Percentiles rank a stretch among this genome's conserved stretches.
Evolutionary conservation across 805 yeast genomes (phyloP).

Genomic region (Dipodascus geniculatus): DNA sequence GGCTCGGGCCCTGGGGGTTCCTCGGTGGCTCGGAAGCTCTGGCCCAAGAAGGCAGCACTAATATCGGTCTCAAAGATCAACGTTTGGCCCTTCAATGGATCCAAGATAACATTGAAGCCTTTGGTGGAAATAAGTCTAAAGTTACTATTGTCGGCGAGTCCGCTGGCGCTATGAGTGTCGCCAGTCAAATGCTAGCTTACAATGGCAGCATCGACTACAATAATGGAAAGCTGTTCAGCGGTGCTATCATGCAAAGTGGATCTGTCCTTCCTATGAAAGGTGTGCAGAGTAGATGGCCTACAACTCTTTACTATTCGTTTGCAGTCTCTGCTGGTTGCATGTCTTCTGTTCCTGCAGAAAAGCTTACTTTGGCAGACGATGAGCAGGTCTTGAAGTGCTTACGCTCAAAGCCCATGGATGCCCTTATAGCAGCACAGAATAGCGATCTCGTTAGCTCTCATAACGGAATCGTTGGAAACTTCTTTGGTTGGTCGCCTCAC

Average conservation of each 20-base stretch:
- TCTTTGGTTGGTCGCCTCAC: conserved; percentile 7
- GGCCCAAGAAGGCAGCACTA: conserved; percentile 4
- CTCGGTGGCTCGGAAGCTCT: conserved; percentile 6
- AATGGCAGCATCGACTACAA: conserved; percentile 9
- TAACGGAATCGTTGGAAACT: conserved; percentile 5
- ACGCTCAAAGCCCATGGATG: conserved; percentile 5
- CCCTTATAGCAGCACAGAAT: conserved; percentile 6
- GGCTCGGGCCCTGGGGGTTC: conserved; percentile 8
- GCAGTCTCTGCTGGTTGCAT: conserved; percentile 7
- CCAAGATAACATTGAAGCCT: conserved; percentile 20
- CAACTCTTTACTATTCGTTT: conserved; percentile 6
- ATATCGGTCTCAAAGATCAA: conserved; percentile 22
- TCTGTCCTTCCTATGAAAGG: conserved; percentile 5
- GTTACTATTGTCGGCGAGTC: conserved; percentile 26
- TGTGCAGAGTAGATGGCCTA: conserved; percentile 4
- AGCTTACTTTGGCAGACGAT: conserved; percentile 1
- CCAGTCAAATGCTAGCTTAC: conserved; percentile 8
- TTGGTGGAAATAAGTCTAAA: conserved; percentile 24
- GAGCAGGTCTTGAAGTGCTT: conserved; percentile 6
- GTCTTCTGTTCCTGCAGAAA: not conserved
- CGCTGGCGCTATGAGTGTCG: conserved; percentile 19
- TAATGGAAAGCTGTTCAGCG: conserved; percentile 10
- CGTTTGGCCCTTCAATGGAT: conserved; percentile 24
- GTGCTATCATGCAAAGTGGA: conserved; percentile 14
- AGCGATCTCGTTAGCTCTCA: conserved; percentile 4